Evolutionary conservation across 2,329 filamentous ascomycete species (phyloP).

Genomic region (Coniochaeta ligniaria): DNA sequence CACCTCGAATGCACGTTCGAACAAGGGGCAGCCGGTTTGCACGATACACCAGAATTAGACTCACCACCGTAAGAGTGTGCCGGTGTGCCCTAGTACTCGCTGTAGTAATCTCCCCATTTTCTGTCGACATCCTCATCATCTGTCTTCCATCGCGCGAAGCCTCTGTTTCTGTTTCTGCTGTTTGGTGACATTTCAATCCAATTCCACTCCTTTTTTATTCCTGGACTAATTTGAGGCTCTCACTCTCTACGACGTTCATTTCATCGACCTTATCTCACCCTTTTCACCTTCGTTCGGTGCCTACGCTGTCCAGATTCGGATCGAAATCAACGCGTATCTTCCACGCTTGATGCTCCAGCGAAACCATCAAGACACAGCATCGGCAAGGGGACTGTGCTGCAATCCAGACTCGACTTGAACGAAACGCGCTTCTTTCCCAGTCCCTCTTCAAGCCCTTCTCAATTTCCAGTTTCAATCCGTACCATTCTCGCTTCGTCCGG

Average conservation of each 20-base stretch:
- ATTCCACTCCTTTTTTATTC: not conserved
- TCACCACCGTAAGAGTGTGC: not conserved
- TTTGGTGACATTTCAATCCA: not conserved
- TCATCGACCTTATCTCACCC: not conserved
- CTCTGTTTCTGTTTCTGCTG: not conserved
- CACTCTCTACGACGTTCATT: not conserved
- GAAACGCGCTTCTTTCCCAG: not conserved
- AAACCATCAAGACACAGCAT: not conserved
- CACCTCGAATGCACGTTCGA: not conserved
- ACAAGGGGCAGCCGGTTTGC: not conserved
- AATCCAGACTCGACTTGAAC: not conserved
- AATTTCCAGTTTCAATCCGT: not conserved
- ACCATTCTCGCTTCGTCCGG: conserved; percentile 2
- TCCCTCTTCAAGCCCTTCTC: too few species aligned
- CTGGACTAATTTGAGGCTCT: not conserved
- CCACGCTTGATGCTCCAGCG: not conserved
- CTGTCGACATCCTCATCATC: not conserved
- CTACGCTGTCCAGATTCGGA: not conserved
- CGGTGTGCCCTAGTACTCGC: too few species aligned
- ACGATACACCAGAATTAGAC: not conserved
- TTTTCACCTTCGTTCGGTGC: too few species aligned
- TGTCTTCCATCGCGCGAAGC: not conserved
- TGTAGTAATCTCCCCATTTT: not conserved
- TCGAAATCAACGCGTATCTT: not conserved
- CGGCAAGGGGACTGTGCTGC: not conserved